A percentile compares a stretch with the other conserved stretches of the same genome.
Evolutionary conservation across 768 basidiomycete species (phyloP).

Genomic region (Psilocybe tampanensis): DNA sequence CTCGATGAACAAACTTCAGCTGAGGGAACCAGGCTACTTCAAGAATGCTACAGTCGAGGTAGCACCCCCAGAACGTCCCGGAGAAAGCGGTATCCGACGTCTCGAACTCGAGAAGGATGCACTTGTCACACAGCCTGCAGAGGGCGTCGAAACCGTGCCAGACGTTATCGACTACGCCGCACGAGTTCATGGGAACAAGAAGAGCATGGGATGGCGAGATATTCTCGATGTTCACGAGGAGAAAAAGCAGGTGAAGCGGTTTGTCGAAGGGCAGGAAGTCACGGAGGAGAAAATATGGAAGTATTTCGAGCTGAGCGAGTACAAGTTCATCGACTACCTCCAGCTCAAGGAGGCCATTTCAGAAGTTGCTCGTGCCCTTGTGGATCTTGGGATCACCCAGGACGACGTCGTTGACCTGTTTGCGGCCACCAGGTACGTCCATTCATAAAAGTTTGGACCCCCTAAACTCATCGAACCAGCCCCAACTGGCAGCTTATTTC

Average conservation of each 20-base stretch:
- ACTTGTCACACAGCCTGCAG: constrained; percentile 57
- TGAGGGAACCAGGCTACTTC: constrained; percentile 14
- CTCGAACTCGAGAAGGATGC: constrained; percentile 48
- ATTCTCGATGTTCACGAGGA: constrained; percentile 66
- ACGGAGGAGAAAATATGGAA: constrained; percentile 87
- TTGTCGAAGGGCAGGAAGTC: constrained; percentile 68
- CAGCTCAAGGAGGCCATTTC: constrained; percentile 10
- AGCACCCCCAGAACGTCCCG: constrained; percentile 34
- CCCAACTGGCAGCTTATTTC: constrained; percentile 11
- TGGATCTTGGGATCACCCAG: constrained; percentile 5
- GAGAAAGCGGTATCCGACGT: constrained; percentile 56
- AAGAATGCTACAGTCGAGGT: constrained; percentile 54
- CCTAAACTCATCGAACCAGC: neutral
- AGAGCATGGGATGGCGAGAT: constrained; percentile 74
- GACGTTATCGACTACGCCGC: constrained; percentile 73
- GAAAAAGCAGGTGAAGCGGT: constrained; percentile 79
- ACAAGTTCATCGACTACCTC: constrained; percentile 57
- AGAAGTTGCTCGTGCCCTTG: constrained; percentile 4
- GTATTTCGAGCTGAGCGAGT: constrained; percentile 83
- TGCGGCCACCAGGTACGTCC: constrained; percentile 4
- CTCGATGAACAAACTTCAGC: neutral
- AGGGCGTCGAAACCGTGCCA: constrained; percentile 69
- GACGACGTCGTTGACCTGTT: constrained; percentile 12
- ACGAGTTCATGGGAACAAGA: constrained; percentile 59
- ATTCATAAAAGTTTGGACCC: neutral